Evolutionary conservation across 2,329 filamentous ascomycete species (phyloP).

Genomic region (Cadophora gregata): DNA sequence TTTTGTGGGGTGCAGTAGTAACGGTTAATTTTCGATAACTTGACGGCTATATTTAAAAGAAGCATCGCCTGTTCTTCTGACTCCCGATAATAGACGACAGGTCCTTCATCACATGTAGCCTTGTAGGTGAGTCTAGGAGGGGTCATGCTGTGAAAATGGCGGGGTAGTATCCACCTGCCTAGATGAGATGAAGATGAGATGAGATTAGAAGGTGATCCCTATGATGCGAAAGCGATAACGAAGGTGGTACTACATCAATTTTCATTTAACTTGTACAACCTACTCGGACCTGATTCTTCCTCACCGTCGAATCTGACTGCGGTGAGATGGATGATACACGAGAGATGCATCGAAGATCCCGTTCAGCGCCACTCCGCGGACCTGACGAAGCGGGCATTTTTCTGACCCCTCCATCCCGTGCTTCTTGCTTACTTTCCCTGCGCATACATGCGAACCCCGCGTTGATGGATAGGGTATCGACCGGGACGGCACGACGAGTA

Average conservation of each 20-base stretch:
- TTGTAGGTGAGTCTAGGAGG: neutral
- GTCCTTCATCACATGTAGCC: constrained; percentile 4
- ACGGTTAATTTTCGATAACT: neutral
- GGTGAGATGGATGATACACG: too few species aligned
- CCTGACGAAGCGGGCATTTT: too few species aligned
- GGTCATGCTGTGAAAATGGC: constrained; percentile 17
- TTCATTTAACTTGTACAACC: neutral
- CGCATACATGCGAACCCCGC: neutral
- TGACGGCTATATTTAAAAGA: neutral
- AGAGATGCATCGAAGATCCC: neutral
- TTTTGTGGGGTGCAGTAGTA: neutral
- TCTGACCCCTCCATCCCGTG: too few species aligned
- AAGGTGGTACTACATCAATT: neutral
- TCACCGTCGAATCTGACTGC: neutral
- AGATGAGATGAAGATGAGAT: constrained; percentile 2
- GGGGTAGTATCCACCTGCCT: constrained; percentile 10
- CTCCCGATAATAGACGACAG: neutral
- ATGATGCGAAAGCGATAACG: neutral
- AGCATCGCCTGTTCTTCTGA: neutral
- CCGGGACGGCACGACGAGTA: neutral
- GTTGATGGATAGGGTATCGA: neutral
- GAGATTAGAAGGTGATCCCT: neutral
- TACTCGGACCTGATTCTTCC: neutral
- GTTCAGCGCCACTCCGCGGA: too few species aligned
- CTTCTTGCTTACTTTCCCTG: neutral